These are phyloP conservation scores for Polygonum maritimum DNA, from an alignment of 148 eudicot genomes.

Conservation along the genomic window DNA sequence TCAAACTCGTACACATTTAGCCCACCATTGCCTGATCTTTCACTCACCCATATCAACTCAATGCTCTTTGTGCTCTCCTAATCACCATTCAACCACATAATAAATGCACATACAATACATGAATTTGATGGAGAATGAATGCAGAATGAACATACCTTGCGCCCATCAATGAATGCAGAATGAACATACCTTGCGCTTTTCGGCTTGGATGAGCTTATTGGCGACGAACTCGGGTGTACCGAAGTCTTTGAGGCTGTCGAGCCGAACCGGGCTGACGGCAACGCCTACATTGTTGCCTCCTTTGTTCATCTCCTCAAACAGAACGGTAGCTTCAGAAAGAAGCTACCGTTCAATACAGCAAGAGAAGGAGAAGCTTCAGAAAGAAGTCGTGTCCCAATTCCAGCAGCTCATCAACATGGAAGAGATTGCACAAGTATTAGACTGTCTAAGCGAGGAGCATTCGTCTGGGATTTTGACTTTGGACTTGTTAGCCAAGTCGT, in stretches of 20 bases:
- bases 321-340: conserved; percentile 62
- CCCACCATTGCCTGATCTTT: conserved; percentile 53
- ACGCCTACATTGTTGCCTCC: conserved; percentile 71
- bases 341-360: conserved; percentile 65
- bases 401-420: conserved; percentile 58
- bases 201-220: conserved; percentile 77
- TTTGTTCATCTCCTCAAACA: conserved; percentile 71
- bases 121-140: neutral
- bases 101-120: neutral
- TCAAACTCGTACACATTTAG: conserved; percentile 71
- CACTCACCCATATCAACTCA: conserved; percentile 47
- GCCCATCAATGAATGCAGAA: too few species aligned
- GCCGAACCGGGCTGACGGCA: conserved; percentile 74
- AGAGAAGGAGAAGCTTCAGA: conserved; percentile 70
- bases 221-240: conserved; percentile 84
- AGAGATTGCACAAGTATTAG: conserved; percentile 40
- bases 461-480: conserved; percentile 47
- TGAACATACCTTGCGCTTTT: conserved; percentile 64
- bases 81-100: neutral
- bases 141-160: too few species aligned
- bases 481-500: conserved; percentile 50
- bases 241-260: conserved; percentile 50
- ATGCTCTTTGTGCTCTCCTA: conserved; percentile 89
- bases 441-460: conserved; percentile 36
- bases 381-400: conserved; percentile 44